phyloP scores from a whole-genome alignment of 345 rosid species.

The Dovyalis caffra region DNA sequence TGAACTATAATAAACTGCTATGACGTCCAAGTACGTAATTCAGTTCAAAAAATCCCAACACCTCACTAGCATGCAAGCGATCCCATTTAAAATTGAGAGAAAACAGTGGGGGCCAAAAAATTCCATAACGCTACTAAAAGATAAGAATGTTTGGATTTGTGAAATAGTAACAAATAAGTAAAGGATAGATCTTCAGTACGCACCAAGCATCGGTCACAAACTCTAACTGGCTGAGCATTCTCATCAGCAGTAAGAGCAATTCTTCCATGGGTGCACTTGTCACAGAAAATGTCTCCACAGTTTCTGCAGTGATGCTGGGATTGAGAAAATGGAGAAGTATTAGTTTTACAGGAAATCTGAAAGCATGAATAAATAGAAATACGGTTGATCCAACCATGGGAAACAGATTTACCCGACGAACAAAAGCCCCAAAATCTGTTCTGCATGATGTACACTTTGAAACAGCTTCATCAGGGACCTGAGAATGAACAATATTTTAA shows the following conservation, averaged over 20 bases:
- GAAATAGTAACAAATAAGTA: background rate
- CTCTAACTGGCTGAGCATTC: conserved; percentile 90
- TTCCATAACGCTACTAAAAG: background rate
- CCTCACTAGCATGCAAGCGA: background rate
- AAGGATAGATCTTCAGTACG: conserved; percentile 13
- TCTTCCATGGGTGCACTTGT: conserved; percentile 94
- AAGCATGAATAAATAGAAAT: background rate
- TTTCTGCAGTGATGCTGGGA: conserved; percentile 98
- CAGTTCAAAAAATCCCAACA: background rate
- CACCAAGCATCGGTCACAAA: conserved; percentile 96
- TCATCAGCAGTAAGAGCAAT: conserved; percentile 94
- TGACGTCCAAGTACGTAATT: background rate
- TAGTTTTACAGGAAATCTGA: background rate
- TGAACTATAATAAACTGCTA: background rate
- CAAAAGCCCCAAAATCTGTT: conserved; percentile 87
- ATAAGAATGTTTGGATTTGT: background rate
- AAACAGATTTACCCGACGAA: conserved; percentile 54
- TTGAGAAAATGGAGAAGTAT: background rate
- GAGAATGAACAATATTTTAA: background rate
- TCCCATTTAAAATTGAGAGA: background rate
- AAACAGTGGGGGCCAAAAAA: background rate
- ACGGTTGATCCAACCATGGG: background rate
- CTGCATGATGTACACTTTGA: conserved; percentile 81
- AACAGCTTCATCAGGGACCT: conserved; percentile 98
- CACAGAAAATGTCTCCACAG: conserved; percentile 98